Base-by-base conservation (phyloP, 2,329 filamentous ascomycete species). In the Aspergillus ustus region DNA sequence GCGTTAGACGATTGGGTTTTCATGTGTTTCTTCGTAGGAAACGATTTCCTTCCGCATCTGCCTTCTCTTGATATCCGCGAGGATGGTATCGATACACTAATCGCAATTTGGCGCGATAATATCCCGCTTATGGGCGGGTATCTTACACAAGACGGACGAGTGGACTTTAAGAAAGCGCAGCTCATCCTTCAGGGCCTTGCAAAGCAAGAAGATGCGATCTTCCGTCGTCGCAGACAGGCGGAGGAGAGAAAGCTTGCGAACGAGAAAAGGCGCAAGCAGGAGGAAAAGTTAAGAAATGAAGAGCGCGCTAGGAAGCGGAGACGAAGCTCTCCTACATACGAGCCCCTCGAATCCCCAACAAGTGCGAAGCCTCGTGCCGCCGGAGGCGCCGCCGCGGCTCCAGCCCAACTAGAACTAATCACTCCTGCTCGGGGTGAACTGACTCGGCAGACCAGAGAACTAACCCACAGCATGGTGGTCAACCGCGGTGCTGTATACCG, bases 1-100 rank as follows among this genome's bases (percentile, higher is more conserved):
- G 93, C 93, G 28, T 86, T 98, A 62, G 95, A 98, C 77, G 94
- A 98, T 75, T 98, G 94, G 95, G 92, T 98, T 15, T 98, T 98
- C 77, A 95, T 98, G 88, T 98, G 94, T 80, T 98, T 96, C 81
- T 98, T 98, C 75, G 94, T 98, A 60, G 94, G 94, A 68, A 99
- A 99, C 78, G 96, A 99, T 81, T 99, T 99, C 80, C 81, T 99
- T 68, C 95, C 95, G 54, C 95, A 99, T 83, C 83, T 99, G 61
- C 95, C 95, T n/a, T 96, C 94, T 71, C 84, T 99, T 61, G 95
- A 98, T 76, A 98, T 99, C 75, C 88, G 95, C 63, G 95, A 99
- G 73, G 93, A 97, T 74, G 94, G 94, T 52, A 99, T 99, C 73
- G 94, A 99, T 74, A 96, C 93, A 0, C 83, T 99, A 59, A 96